Percentiles rank a stretch among this genome's conserved stretches.
Evolutionary conservation across 129 eudicot species (phyloP).

Genomic region (Pittosporum tobira): DNA sequence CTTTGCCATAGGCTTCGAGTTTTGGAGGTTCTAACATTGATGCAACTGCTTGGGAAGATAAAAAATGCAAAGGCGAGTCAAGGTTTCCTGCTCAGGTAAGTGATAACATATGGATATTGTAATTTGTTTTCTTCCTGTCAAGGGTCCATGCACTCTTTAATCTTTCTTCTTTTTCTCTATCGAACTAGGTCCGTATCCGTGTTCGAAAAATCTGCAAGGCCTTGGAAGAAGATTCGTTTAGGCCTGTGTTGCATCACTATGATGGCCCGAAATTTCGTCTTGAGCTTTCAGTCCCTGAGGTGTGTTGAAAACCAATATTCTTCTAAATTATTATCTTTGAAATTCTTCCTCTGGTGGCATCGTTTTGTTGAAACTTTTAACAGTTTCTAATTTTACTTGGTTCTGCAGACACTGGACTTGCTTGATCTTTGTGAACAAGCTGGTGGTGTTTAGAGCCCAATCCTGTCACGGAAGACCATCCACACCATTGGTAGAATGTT

Average conservation of each 20-base stretch:
- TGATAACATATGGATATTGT: neutral
- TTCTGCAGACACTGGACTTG: slow-evolving; percentile 78
- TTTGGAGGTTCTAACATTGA: slow-evolving; percentile 99
- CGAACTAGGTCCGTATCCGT: slow-evolving; percentile 69
- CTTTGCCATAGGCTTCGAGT: slow-evolving; percentile 54
- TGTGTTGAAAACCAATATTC: slow-evolving; percentile 4
- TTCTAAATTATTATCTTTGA: neutral
- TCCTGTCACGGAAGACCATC: slow-evolving; percentile 3
- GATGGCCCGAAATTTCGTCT: slow-evolving; percentile 99
- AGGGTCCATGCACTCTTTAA: neutral
- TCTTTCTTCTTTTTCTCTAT: neutral
- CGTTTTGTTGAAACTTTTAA: neutral
- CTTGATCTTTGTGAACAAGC: slow-evolving; percentile 95
- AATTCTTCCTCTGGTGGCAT: neutral
- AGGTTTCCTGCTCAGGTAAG: slow-evolving; percentile 99
- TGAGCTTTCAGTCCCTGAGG: slow-evolving; percentile 95
- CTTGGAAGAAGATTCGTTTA: slow-evolving; percentile 92
- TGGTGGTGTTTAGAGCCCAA: slow-evolving; percentile 47
- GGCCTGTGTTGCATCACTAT: slow-evolving; percentile 98
- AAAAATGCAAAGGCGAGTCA: slow-evolving; percentile 98
- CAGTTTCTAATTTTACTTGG: neutral
- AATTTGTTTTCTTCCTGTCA: neutral
- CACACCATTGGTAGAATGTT: slow-evolving; percentile 31
- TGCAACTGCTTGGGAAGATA: slow-evolving; percentile 99
- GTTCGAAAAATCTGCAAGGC: slow-evolving; percentile 86